Conservation (phyloP, 345 rosid genomes). For the Rubroshorea leprosula region DNA sequence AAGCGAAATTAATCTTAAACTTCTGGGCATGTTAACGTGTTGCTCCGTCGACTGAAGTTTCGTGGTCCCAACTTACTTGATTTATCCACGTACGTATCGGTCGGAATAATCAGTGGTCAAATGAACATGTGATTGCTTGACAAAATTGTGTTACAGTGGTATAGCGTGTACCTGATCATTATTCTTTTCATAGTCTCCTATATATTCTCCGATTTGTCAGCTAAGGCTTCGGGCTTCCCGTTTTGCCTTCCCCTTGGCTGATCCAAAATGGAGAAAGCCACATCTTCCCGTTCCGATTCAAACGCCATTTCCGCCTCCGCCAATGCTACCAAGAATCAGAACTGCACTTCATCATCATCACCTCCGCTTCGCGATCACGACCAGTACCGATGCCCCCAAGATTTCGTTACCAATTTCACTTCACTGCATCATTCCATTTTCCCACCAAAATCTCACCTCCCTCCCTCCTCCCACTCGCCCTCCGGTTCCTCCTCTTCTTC, state of each 20-base stretch:
- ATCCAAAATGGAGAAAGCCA: slow-evolving; percentile 34
- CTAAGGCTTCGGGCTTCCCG: background rate
- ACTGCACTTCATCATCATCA: slow-evolving; percentile 20
- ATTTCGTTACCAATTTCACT: slow-evolving; percentile 47
- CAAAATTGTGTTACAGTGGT: background rate
- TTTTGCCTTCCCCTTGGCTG: too few relatives aligned
- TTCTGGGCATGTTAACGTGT: background rate
- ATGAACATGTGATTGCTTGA: background rate
- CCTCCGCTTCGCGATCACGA: slow-evolving; percentile 21
- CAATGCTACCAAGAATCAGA: background rate
- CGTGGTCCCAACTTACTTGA: background rate
- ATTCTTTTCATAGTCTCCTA: background rate
- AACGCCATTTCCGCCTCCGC: slow-evolving; percentile 17
- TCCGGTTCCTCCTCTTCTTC: slow-evolving; percentile 39
- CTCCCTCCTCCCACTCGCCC: slow-evolving; percentile 35
- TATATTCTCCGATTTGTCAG: background rate
- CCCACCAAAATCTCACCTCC: slow-evolving; percentile 51
- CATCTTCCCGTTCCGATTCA: slow-evolving; percentile 28
- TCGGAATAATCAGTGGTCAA: background rate
- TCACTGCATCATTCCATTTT: slow-evolving; percentile 55
- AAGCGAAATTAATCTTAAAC: background rate
- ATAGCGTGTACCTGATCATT: background rate
- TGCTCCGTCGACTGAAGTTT: background rate
- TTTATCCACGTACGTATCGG: background rate
- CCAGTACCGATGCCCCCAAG: slow-evolving; percentile 23